Conservation (phyloP, 2,329 filamentous ascomycete species). For the Emergomyces africanus region DNA sequence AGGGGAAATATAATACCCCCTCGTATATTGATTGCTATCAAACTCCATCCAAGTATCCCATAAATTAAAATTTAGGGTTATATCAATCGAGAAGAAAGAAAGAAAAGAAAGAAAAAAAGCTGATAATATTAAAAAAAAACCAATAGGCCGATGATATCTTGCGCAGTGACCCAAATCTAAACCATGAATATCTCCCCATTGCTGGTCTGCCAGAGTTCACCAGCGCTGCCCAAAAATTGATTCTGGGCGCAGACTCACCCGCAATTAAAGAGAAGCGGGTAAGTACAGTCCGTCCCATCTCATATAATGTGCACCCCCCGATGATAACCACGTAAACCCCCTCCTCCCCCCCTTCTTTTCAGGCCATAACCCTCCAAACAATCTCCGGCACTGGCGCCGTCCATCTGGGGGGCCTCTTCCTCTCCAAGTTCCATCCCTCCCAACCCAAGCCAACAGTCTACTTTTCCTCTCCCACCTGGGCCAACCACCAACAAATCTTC, state of each 20-base stretch:
- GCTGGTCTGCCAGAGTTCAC: constrained; percentile 78
- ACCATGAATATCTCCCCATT: constrained; percentile 98
- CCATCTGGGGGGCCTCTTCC: constrained; percentile 86
- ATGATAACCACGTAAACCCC: not conserved
- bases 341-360: too few species aligned
- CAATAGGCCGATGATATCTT: constrained; percentile 77
- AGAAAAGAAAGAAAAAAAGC: not conserved
- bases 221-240: constrained; percentile 77
- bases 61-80: not conserved
- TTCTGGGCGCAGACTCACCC: constrained; percentile 66
- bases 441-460: constrained; percentile 60
- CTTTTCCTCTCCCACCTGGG: constrained; percentile 93
- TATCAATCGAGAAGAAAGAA: too few species aligned
- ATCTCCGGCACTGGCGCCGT: constrained; percentile 96
- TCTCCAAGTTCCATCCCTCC: constrained; percentile 70
- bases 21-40: not conserved
- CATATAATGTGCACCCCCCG: not conserved
- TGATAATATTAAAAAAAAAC: constrained; percentile 1
- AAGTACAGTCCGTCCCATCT: constrained; percentile 13
- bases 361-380: constrained; percentile 70
- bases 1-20: too few species aligned
- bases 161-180: constrained; percentile 74
- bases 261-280: constrained; percentile 74
- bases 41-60: not conserved
- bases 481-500: constrained; percentile 98